Evolutionary conservation across 2,329 filamentous ascomycete genomes (phyloP), one percentile per base, ranked within the genome.

Genomic region (Fusarium sp.): DNA sequence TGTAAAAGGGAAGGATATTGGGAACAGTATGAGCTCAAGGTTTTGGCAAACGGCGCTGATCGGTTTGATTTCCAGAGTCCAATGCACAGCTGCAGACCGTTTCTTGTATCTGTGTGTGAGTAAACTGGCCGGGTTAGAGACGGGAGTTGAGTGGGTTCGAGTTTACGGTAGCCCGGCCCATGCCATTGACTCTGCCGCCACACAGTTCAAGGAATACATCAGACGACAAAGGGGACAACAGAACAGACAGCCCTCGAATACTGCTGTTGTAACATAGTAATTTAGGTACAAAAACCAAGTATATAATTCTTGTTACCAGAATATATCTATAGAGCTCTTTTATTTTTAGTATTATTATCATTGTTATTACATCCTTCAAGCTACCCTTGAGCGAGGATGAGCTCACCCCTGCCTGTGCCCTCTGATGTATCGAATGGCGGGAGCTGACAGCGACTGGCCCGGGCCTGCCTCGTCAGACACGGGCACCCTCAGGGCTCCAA

Each of bases 401-500:
- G 23, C 8, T 48, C 14, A 48, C 43, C 14, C 43, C 43, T 16
- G 23, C 43, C 43, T 16, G 23, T 48, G 43, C 43, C 43, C 48
- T 52, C 48, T 8, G 18, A 32, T 32, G 48, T 32, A 32, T 54
- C 18, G 32, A 54, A 54, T 54, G 48, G 48, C 48, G 48, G 48
- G 48, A 32, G 48, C 25, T 50, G 45, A 50, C 14, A 50, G 45
- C 16, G 45, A 50, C 45, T 50, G 43, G 23, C 25, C 48, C 18
- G 27, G 48, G 27, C 48, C 48, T 54, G 48, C 27, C 27, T 54
- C 48, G 48, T 32, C 27, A 32, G 27, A 30, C 48, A 11, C n/a
- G 25, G 43, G 35, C 25, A 20, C 60, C 54, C 50, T 76, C 73
- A 75, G 73, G 73, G 73, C 73, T 74, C 67, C 37, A 50, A 76